Conservation (phyloP, 2,329 filamentous ascomycete species). For the Fusarium torreyae region DNA sequence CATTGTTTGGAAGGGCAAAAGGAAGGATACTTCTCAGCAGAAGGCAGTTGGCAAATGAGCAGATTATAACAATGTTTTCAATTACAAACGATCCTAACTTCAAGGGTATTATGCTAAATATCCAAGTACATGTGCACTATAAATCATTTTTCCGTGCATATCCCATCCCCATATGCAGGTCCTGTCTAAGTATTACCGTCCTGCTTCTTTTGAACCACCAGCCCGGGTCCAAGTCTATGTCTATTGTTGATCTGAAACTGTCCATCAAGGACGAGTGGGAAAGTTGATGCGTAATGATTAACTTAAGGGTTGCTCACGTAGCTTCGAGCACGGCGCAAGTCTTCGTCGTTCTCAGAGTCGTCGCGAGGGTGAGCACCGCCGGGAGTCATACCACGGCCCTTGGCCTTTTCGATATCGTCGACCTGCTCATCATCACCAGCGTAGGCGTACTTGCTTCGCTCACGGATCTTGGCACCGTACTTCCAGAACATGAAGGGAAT, state of each 20-base stretch:
- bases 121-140: constrained; percentile 34
- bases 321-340: constrained; percentile 61
- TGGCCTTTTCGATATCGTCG: constrained; percentile 58
- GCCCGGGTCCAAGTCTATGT: constrained; percentile 20
- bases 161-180: constrained; percentile 23
- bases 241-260: constrained; percentile 11
- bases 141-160: constrained; percentile 18
- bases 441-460: constrained; percentile 81
- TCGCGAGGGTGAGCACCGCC: constrained; percentile 50
- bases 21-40: constrained; percentile 21
- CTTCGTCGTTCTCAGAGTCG: constrained; percentile 55
- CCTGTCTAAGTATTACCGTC: constrained; percentile 27
- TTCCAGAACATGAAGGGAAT: constrained; percentile 89
- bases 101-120: constrained; percentile 48
- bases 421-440: constrained; percentile 65
- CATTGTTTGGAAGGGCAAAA: neutral
- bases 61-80: constrained; percentile 11
- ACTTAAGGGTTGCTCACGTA: constrained; percentile 64
- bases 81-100: constrained; percentile 27
- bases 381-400: constrained; percentile 39
- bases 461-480: constrained; percentile 80
- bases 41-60: constrained; percentile 15
- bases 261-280: constrained; percentile 2
- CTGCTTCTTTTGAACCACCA: neutral
- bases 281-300: neutral